Base-by-base conservation (phyloP, 1,284 basidiomycete species). In the Malassezia globosa region DNA sequence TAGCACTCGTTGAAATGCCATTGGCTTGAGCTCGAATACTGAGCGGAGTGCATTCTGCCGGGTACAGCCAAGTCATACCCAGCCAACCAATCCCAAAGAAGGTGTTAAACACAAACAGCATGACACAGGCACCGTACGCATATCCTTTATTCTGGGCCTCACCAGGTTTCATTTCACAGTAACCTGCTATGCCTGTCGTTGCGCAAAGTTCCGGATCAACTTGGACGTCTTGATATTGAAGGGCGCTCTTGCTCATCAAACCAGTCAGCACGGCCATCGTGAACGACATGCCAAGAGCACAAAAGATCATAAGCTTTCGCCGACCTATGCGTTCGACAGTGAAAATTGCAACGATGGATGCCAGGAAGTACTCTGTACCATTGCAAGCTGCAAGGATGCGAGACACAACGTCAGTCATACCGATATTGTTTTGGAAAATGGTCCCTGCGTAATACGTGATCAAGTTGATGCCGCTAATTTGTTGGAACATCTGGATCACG, bases 11-110 rank as follows among this genome's bases (percentile, higher is more conserved):
- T 5, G 57, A 60, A 46, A 68, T 59, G 38, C 65, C 66, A 42
- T 69, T 69, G 8, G 64, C 63, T 34, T 60, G 55, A 0, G 64
- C 64, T 18, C 66, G 53, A 37, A 67, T 68, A 11, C 56, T 46
- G 11, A 69, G 56, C 0, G 65, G 65, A 1, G 66, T 68, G 48
- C 68, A 65, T 49, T 69, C 66, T 29, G 66, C 66, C 11, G 66
- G 66, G 53, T 67, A 68, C n/a, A 69, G 54, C 66, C 66, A 69
- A 7, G 66, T 62, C 65, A 69, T 64, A 14, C 66, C 66, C 25
- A 69, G 61, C 66, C 66, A 69, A 8, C 66, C 66, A 48, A 67
- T 56, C 18, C 59, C 66, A 40, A 69, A 69, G 38, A 59, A 61
- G n/a, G 60, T 60, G 54, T 69, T 69, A 55, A 66, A 69, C 27